Conservation (phyloP, 2,329 filamentous ascomycete species). For the Curvularia spicifera region DNA sequence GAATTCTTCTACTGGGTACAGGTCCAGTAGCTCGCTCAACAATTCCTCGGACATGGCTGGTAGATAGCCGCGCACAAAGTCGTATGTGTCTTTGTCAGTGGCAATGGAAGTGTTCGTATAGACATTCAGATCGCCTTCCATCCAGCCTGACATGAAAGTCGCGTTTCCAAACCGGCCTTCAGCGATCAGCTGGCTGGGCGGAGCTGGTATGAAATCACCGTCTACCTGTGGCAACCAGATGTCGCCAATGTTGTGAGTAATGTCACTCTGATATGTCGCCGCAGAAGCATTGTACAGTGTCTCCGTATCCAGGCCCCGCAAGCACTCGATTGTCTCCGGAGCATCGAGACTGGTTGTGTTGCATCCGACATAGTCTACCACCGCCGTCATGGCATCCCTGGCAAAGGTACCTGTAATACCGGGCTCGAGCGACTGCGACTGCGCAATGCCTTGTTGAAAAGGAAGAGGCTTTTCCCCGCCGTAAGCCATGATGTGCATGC, state of each 20-base stretch:
- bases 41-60: slow-evolving; percentile 43
- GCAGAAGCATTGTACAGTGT: slow-evolving; percentile 55
- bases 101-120: slow-evolving; percentile 53
- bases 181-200: slow-evolving; percentile 52
- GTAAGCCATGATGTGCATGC: slow-evolving; percentile 45
- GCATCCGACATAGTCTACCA: slow-evolving; percentile 56
- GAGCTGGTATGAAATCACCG: slow-evolving; percentile 57
- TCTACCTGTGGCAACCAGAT: slow-evolving; percentile 60
- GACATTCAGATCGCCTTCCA: slow-evolving; percentile 54
- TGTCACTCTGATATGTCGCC: slow-evolving; percentile 51
- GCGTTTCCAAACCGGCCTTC: slow-evolving; percentile 53
- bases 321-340: slow-evolving; percentile 54
- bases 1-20: slow-evolving; percentile 55
- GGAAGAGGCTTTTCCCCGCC: slow-evolving; percentile 40
- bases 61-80: slow-evolving; percentile 52
- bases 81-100: slow-evolving; percentile 50
- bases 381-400: slow-evolving; percentile 53
- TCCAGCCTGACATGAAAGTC: slow-evolving; percentile 55
- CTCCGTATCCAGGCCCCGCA: slow-evolving; percentile 54
- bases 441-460: slow-evolving; percentile 47
- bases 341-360: slow-evolving; percentile 51
- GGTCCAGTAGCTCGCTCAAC: slow-evolving; percentile 34
- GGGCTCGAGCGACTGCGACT: slow-evolving; percentile 59
- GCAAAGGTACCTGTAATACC: slow-evolving; percentile 57
- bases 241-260: slow-evolving; percentile 53